A percentile compares a stretch with the other conserved stretches of the same genome.
These are phyloP conservation scores for thale cress (Arabidopsis thaliana) DNA, from an alignment of 345 rosid genomes.

Conservation along the genomic window TAIR10.1 NC_003075.7:5925001-5925500, in stretches of 20 bases:
- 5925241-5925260: slow-evolving; percentile 75
- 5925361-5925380: not conserved
- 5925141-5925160: slow-evolving; percentile 66
- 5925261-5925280: slow-evolving; percentile 70
- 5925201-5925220: slow-evolving; percentile 84
- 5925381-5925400: slow-evolving; percentile 11
- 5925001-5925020: slow-evolving; percentile 6
- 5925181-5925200: slow-evolving; percentile 71
- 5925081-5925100: slow-evolving; percentile 70
- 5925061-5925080: slow-evolving; percentile 68
- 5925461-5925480: slow-evolving; percentile 82
- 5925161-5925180: slow-evolving; percentile 54
- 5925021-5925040: slow-evolving; percentile 38
- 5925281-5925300: slow-evolving; percentile 89
- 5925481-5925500: slow-evolving; percentile 71
- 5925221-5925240: slow-evolving; percentile 71
- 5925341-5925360: not conserved
- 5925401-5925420: slow-evolving; percentile 71
- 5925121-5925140: slow-evolving; percentile 77
- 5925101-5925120: slow-evolving; percentile 72
- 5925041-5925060: slow-evolving; percentile 48
- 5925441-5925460: slow-evolving; percentile 72
- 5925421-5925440: slow-evolving; percentile 55
- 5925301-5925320: slow-evolving; percentile 27
- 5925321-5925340: not conserved